phyloP scores from a whole-genome alignment of 225 moss, liverwort and hornwort genomes.

The Neckera pumila region DNA sequence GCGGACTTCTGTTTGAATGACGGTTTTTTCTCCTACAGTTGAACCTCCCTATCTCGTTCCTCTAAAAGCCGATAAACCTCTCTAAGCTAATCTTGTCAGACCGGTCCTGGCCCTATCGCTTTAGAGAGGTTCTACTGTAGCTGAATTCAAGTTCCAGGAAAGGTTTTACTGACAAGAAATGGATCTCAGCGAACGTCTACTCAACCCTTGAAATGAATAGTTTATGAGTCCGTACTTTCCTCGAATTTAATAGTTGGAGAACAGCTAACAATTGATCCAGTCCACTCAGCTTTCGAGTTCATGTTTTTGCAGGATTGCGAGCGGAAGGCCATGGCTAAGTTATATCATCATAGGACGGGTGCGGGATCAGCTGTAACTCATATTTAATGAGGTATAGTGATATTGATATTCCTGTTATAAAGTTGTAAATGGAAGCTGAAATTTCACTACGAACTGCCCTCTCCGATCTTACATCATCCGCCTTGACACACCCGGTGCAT shows the following conservation, averaged over 20 bases:
- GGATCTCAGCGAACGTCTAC: not conserved
- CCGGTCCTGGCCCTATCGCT: too few species aligned
- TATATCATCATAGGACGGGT: conserved; percentile 71
- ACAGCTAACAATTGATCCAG: not conserved
- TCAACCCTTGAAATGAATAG: not conserved
- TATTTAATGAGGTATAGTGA: conserved; percentile 11
- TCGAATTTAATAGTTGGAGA: not conserved
- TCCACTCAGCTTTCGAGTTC: not conserved
- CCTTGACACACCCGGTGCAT: not conserved
- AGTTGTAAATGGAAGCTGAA: conserved; percentile 20
- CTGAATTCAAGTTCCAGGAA: not conserved
- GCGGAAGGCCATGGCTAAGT: conserved; percentile 78
- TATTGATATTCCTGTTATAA: not conserved
- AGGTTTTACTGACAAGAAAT: not conserved
- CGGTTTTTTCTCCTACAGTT: not conserved
- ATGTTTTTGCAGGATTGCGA: conserved; percentile 71
- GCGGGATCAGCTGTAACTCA: conserved; percentile 16
- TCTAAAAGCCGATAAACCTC: too few species aligned
- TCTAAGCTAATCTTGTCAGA: too few species aligned
- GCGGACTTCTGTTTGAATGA: not conserved
- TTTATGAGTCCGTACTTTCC: not conserved
- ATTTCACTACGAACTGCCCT: not conserved
- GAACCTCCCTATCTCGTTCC: too few species aligned
- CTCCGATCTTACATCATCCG: not conserved
- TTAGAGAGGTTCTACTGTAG: too few species aligned